Base-by-base conservation (phyloP, 2,329 filamentous ascomycete genomes). In the Cercospora sp. region DNA sequence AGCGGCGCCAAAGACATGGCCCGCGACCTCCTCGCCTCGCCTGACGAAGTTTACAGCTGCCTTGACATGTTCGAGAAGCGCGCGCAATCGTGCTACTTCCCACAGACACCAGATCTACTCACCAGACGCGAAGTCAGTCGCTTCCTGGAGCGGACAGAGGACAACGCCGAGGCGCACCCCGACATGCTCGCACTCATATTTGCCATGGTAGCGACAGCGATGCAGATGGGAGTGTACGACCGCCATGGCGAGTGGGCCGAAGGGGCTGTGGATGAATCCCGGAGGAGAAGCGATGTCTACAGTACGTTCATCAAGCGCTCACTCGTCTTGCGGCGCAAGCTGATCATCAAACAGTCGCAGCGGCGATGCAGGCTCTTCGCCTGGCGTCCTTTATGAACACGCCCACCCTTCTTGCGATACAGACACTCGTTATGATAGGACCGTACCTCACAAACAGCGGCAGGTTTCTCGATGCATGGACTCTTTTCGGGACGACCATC, bases 101-200 rank as follows among this genome's bases (percentile, higher is more conserved):
- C 82, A 20, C 79, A 83, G 60, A 74, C 81, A 1, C 82, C 83
- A 1, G 77, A 82, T 20, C 78, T 83, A 45, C 77, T 82, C 16
- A 81, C 81, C 0, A 78, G 72, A 55, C 77, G 72, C 58, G 83
- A 84, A 67, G 77, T 85, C 18, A 79, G 83, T 53, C 77, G 80
- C 1, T 85, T 84, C 63, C 73, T 85, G 5, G 73, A 77, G 1
- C 78, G 83, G 48, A 72, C 76, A 5, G 75, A 79, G 57, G 77
- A 77, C 40, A 84, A 84, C 65, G 80, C 82, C 0, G 74, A 80
- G 31, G 75, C 78, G 58, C 80, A 79, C 67, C 83, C 83, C 5
- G 81, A 84, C 63, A 81, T 83, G 79, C 79, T 85, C 16, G 83
- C 82, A 6, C 73, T 85, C 13, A 75, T 85, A 12, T 84, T 85